Conservation (phyloP, 1,284 basidiomycete genomes). For the Xerocomus amazonicus region DNA sequence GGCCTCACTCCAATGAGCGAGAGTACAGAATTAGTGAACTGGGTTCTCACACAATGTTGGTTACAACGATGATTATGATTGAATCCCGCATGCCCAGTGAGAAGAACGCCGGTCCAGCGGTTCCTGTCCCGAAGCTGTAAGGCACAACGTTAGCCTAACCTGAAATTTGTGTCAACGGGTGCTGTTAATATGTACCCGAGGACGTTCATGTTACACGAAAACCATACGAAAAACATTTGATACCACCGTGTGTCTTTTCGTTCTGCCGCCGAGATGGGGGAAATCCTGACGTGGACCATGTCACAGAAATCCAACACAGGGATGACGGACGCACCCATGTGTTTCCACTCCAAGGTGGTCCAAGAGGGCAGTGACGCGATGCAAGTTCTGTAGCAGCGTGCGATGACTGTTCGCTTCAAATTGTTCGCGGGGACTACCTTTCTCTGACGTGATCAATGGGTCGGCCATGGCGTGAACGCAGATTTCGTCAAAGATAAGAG, state of each 20-base stretch:
- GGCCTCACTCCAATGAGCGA: neutral
- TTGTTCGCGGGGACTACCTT: neutral
- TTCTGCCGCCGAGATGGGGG: conserved; percentile 44
- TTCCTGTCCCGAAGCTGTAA: conserved; percentile 50
- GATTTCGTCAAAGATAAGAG: neutral
- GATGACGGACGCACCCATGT: conserved; percentile 32
- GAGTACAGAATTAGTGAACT: neutral
- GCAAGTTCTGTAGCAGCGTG: conserved; percentile 14
- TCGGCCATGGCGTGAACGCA: neutral
- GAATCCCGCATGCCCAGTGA: conserved; percentile 51
- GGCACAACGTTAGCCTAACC: neutral
- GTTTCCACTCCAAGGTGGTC: conserved; percentile 34
- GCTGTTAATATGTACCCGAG: conserved; percentile 39
- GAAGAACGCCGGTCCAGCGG: conserved; percentile 58
- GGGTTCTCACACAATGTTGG: conserved; percentile 50
- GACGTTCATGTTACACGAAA: conserved; percentile 60
- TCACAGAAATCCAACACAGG: too few relatives aligned
- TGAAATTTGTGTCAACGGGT: too few relatives aligned
- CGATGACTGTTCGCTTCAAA: neutral
- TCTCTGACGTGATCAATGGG: conserved; percentile 2
- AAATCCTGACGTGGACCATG: conserved; percentile 38
- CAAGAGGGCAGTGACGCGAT: conserved; percentile 19
- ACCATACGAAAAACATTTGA: conserved; percentile 67
- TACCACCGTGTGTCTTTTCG: conserved; percentile 52
- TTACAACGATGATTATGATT: conserved; percentile 49